Evolutionary conservation across 2,329 filamentous ascomycete genomes (phyloP).

Genomic region (Aureobasidium subglaciale): DNA sequence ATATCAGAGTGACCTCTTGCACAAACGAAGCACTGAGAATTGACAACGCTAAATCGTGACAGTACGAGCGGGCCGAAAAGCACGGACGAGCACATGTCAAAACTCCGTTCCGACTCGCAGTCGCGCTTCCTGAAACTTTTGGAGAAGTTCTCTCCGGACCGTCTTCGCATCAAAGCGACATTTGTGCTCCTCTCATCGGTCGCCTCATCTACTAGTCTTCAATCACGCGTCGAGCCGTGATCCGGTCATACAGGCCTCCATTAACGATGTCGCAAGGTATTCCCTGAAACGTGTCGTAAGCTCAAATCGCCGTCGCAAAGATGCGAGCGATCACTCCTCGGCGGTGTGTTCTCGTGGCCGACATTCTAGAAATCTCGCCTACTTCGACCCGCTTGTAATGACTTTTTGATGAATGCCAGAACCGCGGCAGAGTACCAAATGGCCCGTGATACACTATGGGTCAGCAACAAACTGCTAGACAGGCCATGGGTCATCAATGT

Average conservation of each 20-base stretch:
- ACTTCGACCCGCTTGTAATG: conserved; percentile 8
- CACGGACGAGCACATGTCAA: background rate
- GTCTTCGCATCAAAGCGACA: background rate
- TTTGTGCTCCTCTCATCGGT: background rate
- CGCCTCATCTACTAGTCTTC: background rate
- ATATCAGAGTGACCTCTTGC: background rate
- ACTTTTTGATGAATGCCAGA: background rate
- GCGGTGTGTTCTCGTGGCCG: background rate
- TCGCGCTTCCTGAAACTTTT: conserved; percentile 12
- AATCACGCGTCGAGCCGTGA: background rate
- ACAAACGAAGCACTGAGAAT: background rate
- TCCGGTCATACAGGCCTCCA: background rate
- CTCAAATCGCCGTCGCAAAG: conserved; percentile 1
- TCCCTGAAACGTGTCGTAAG: background rate
- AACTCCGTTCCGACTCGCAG: background rate
- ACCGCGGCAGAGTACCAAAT: background rate
- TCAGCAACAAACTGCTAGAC: background rate
- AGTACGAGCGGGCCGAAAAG: background rate
- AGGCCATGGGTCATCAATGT: background rate
- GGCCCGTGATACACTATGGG: conserved; percentile 6
- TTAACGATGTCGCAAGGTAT: background rate
- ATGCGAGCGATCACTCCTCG: conserved; percentile 3
- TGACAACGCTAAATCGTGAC: background rate
- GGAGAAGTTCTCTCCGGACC: background rate
- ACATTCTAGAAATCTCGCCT: background rate